These are phyloP conservation scores for Chlamydomonas sp. DNA, from an alignment of 139 green algal species.

Conservation along the genomic window DNA sequence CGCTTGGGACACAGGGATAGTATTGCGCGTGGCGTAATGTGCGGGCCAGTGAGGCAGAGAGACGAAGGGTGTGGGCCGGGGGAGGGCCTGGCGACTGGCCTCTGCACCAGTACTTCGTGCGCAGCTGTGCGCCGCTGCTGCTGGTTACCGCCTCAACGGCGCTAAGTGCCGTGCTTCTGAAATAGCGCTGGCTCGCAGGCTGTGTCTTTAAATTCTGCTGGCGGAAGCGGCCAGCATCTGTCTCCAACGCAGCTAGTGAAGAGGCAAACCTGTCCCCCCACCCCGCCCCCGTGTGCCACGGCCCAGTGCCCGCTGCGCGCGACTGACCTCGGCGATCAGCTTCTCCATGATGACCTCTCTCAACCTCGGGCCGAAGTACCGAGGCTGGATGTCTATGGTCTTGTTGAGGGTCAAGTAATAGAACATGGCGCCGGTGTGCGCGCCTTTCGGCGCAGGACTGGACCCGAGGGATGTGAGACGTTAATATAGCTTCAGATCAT, in stretches of 20 bases:
- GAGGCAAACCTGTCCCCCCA: too few relatives aligned
- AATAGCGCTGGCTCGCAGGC: too few relatives aligned
- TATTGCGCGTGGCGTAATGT: too few relatives aligned
- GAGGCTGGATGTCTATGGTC: slow-evolving; percentile 82
- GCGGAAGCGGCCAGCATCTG: slow-evolving; percentile 14
- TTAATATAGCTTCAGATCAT: background rate
- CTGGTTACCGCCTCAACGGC: too few relatives aligned
- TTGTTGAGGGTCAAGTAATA: slow-evolving; percentile 78
- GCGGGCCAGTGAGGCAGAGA: too few relatives aligned
- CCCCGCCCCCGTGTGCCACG: background rate
- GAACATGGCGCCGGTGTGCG: slow-evolving; percentile 77
- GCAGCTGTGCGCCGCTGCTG: too few relatives aligned
- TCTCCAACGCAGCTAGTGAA: too few relatives aligned
- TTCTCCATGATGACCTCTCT: slow-evolving; percentile 67
- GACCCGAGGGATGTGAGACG: background rate
- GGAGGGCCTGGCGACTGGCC: too few relatives aligned
- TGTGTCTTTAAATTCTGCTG: background rate
- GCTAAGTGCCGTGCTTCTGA: too few relatives aligned
- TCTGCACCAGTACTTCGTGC: too few relatives aligned
- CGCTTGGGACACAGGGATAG: too few relatives aligned
- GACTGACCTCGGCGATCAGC: slow-evolving; percentile 62
- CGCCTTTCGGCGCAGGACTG: background rate
- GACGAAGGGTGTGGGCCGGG: too few relatives aligned
- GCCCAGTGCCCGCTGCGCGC: background rate
- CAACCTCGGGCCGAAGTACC: slow-evolving; percentile 77